Evolutionary conservation across 805 yeast species (phyloP).

Genomic region (Cyberlindnera maclurae): DNA sequence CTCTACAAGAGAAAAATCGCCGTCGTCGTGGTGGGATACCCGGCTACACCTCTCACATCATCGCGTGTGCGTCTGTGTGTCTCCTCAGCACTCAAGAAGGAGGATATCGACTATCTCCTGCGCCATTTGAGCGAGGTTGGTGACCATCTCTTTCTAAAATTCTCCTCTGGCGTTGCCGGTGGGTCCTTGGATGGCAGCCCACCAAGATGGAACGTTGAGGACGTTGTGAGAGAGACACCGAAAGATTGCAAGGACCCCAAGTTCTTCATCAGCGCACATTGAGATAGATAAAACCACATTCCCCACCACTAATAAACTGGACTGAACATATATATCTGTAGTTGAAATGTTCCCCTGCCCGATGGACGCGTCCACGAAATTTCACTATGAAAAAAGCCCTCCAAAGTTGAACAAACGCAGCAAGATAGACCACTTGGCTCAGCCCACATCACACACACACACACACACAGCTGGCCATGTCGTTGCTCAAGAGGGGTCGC

Average conservation of each 20-base stretch:
- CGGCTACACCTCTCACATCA: conserved; percentile 89
- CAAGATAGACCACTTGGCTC: no score
- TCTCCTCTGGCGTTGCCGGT: conserved; percentile 71
- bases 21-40: conserved; percentile 94
- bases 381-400: no score
- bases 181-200: conserved; percentile 51
- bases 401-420: no score
- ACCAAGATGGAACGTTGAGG: conserved; percentile 76
- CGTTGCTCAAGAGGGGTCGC: no score
- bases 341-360: background rate
- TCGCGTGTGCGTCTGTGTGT: conserved; percentile 92
- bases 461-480: no score
- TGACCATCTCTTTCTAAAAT: conserved; percentile 65
- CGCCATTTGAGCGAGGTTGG: conserved; percentile 72
- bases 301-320: background rate
- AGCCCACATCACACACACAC: no score
- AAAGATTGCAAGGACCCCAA: conserved; percentile 45
- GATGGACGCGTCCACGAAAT: background rate
- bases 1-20: conserved; percentile 78
- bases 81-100: conserved; percentile 86
- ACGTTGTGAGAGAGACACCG: conserved; percentile 66
- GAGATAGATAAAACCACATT: background rate
- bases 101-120: conserved; percentile 79
- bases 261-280: conserved; percentile 25
- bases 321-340: background rate